Evolutionary conservation across 2,329 filamentous ascomycete species (phyloP).

Genomic region (Sphaerulina musiva): DNA sequence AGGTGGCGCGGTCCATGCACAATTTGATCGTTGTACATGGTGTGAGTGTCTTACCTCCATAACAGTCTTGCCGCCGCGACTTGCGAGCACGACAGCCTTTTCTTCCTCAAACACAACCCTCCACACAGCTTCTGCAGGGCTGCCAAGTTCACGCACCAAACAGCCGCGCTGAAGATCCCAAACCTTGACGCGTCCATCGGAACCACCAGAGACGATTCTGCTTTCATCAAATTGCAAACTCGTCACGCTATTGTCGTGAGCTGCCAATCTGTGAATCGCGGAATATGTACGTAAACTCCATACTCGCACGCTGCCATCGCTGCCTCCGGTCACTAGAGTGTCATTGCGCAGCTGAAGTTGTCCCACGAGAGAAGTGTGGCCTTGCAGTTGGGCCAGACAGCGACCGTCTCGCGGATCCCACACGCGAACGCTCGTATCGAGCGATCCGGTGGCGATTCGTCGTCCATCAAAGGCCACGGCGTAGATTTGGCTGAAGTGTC

Average conservation of each 20-base stretch:
- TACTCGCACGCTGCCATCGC: constrained; percentile 89
- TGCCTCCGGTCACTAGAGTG: constrained; percentile 90
- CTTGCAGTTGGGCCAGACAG: constrained; percentile 86
- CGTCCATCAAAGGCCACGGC: constrained; percentile 95
- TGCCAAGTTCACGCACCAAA: constrained; percentile 82
- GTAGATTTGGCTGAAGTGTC: constrained; percentile 98
- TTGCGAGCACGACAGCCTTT: constrained; percentile 93
- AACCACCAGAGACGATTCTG: constrained; percentile 89
- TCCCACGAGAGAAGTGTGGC: constrained; percentile 92
- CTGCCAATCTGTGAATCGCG: constrained; percentile 87
- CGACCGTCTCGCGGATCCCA: constrained; percentile 63
- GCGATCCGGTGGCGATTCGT: constrained; percentile 85
- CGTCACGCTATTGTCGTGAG: constrained; percentile 97
- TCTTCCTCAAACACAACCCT: constrained; percentile 96
- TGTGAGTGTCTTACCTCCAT: constrained; percentile 67
- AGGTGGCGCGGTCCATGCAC: no score
- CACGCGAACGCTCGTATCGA: constrained; percentile 93
- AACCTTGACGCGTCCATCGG: constrained; percentile 95
- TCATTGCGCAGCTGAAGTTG: constrained; percentile 94
- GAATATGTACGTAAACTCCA: constrained; percentile 90
- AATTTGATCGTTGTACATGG: background rate
- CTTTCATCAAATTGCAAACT: constrained; percentile 96
- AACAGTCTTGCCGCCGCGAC: constrained; percentile 75
- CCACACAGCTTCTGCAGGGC: constrained; percentile 93
- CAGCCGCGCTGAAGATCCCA: constrained; percentile 93